phyloP scores from a whole-genome alignment of 176 grass and related monocot species.

The Miscanthus lutarioriparius region DNA sequence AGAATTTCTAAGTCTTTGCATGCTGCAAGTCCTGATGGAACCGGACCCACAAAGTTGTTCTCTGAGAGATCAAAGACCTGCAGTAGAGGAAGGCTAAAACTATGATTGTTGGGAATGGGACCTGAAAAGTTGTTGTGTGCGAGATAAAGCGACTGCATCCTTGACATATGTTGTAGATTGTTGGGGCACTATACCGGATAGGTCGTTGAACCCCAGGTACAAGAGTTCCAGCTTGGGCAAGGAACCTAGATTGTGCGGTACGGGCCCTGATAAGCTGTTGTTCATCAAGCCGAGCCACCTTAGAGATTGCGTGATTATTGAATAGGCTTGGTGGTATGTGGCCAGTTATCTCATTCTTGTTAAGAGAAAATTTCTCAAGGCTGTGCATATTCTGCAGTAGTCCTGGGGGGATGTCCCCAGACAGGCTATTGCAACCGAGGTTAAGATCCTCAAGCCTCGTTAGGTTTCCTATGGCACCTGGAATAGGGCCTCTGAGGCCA shows the following conservation, averaged over 20 bases:
- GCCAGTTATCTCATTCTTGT: not conserved
- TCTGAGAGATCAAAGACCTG: no score
- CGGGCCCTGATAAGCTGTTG: no score
- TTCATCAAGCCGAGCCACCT: rapidly evolving
- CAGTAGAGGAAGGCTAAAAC: not conserved
- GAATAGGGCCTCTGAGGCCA: not conserved
- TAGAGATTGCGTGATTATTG: not conserved
- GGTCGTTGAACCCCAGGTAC: no score
- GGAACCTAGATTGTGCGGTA: no score
- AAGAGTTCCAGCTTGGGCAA: no score
- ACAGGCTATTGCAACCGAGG: not conserved
- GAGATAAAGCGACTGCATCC: not conserved
- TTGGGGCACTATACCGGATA: no score
- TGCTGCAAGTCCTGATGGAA: no score
- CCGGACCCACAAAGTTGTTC: no score
- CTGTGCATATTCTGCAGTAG: not conserved
- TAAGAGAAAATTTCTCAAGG: not conserved
- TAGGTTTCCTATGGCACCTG: not conserved
- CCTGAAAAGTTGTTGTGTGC: rapidly evolving
- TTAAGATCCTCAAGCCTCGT: not conserved
- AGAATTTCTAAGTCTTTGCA: no score
- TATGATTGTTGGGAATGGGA: not conserved
- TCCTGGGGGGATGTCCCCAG: no score
- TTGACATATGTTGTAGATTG: no score
- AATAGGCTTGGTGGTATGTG: not conserved